phyloP scores from a whole-genome alignment of 257 asterid species.

The Perilla frutescens region DNA sequence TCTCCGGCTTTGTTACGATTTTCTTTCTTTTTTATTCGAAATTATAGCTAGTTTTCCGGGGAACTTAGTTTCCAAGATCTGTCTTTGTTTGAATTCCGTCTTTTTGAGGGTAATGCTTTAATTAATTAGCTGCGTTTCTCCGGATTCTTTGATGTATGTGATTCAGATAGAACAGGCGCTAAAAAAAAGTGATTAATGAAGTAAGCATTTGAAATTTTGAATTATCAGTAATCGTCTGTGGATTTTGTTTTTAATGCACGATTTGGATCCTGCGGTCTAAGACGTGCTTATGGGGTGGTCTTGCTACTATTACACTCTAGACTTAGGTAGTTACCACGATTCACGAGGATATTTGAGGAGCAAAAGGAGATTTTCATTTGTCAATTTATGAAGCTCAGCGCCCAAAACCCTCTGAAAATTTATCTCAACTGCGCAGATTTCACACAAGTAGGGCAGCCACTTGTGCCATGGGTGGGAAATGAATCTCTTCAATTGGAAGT shows the following conservation, averaged over 20 bases:
- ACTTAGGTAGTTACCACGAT: not conserved
- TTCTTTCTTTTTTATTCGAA: slow-evolving; percentile 21
- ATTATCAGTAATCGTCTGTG: slow-evolving; percentile 26
- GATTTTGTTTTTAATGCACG: slow-evolving; percentile 25
- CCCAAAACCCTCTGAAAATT: slow-evolving; percentile 24
- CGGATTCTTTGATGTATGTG: slow-evolving; percentile 21
- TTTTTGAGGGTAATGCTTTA: slow-evolving; percentile 18
- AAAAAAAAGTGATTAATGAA: slow-evolving; percentile 22
- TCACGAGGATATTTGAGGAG: slow-evolving; percentile 8
- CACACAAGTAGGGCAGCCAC: slow-evolving; percentile 24
- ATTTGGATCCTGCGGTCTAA: slow-evolving; percentile 31
- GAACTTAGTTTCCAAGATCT: slow-evolving; percentile 44
- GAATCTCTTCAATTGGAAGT: slow-evolving; percentile 33
- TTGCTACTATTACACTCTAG: slow-evolving; percentile 32
- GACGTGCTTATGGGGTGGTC: slow-evolving; percentile 27
- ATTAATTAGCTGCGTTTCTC: slow-evolving; percentile 21
- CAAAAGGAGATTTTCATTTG: slow-evolving; percentile 5
- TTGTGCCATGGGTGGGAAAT: slow-evolving; percentile 39
- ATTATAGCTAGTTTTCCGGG: not conserved
- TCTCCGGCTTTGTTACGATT: slow-evolving; percentile 6
- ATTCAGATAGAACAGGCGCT: slow-evolving; percentile 41
- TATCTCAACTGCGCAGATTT: slow-evolving; percentile 28
- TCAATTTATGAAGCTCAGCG: slow-evolving; percentile 16
- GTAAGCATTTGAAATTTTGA: slow-evolving; percentile 32
- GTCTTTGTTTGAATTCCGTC: slow-evolving; percentile 22